Evolutionary conservation across 75 land plant species (phyloP).

Genomic region (Sequoia sempervirens): DNA sequence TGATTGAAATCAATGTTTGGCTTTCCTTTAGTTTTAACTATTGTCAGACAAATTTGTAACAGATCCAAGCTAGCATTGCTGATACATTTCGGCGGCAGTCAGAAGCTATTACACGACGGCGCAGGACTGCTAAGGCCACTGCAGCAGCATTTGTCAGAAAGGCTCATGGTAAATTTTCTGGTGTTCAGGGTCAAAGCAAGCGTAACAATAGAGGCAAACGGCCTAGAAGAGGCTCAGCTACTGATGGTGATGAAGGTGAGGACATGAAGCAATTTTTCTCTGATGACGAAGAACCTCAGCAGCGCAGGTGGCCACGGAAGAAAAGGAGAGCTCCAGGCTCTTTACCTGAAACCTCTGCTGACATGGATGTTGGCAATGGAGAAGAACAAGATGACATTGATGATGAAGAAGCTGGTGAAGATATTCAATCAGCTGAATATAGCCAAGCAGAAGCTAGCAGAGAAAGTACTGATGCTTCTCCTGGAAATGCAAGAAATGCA

Average conservation of each 20-base stretch:
- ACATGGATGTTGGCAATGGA: constrained; percentile 24
- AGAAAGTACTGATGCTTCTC: constrained; percentile 30
- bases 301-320: constrained; percentile 25
- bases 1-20: background rate
- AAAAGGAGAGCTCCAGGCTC: constrained; percentile 26
- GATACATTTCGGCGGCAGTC: constrained; percentile 76
- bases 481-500: constrained; percentile 29
- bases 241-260: constrained; percentile 55
- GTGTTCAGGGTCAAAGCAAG: constrained; percentile 31
- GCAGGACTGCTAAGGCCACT: constrained; percentile 51
- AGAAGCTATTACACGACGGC: constrained; percentile 70
- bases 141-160: constrained; percentile 54
- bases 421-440: constrained; percentile 3
- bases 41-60: constrained; percentile 1
- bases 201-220: constrained; percentile 24
- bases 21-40: background rate
- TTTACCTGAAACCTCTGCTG: constrained; percentile 20
- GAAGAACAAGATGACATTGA: constrained; percentile 34
- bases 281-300: constrained; percentile 46
- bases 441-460: constrained; percentile 26
- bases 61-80: constrained; percentile 94
- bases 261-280: constrained; percentile 42
- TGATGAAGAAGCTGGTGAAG: constrained; percentile 7
- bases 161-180: constrained; percentile 36
- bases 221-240: constrained; percentile 23